Conservation (phyloP, 768 basidiomycete species). For the Neoboletus magnificus region DNA sequence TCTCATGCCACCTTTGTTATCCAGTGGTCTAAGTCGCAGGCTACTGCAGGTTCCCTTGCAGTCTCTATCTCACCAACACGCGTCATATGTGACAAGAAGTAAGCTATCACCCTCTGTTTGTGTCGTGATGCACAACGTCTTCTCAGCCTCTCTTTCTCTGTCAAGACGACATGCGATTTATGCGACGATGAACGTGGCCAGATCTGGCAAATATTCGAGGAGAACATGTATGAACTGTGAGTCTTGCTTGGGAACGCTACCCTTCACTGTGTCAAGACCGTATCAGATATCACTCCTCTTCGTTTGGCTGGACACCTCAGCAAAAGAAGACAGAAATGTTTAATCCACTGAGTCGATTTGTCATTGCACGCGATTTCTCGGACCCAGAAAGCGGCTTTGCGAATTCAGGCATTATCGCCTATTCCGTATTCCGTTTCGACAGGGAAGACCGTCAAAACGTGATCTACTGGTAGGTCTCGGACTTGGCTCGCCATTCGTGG, state of each 20-base stretch:
- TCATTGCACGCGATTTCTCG: conserved; percentile 37
- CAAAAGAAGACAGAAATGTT: conserved; percentile 62
- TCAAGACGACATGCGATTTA: conserved; percentile 33
- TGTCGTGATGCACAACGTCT: neutral
- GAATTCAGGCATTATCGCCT: conserved; percentile 35
- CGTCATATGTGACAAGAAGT: conserved; percentile 16
- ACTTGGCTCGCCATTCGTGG: neutral
- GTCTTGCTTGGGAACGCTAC: conserved; percentile 2
- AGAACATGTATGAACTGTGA: conserved; percentile 54
- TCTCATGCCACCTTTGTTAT: neutral
- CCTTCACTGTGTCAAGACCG: neutral
- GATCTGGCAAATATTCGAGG: conserved; percentile 53
- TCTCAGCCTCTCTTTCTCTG: conserved; percentile 23
- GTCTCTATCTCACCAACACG: conserved; percentile 11
- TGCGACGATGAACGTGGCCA: conserved; percentile 33
- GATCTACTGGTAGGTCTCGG: conserved; percentile 62
- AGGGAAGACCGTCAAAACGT: conserved; percentile 56
- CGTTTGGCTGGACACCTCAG: conserved; percentile 63
- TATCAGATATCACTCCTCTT: conserved; percentile 53
- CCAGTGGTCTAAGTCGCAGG: conserved; percentile 13
- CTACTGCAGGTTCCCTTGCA: conserved; percentile 20
- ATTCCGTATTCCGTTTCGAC: conserved; percentile 72
- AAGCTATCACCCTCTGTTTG: neutral
- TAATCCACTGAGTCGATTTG: conserved; percentile 54
- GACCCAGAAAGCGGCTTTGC: conserved; percentile 9